Percentiles rank a stretch among this genome's conserved stretches.
Conservation (phyloP, 257 asterid species). For the Vinca minor region DNA sequence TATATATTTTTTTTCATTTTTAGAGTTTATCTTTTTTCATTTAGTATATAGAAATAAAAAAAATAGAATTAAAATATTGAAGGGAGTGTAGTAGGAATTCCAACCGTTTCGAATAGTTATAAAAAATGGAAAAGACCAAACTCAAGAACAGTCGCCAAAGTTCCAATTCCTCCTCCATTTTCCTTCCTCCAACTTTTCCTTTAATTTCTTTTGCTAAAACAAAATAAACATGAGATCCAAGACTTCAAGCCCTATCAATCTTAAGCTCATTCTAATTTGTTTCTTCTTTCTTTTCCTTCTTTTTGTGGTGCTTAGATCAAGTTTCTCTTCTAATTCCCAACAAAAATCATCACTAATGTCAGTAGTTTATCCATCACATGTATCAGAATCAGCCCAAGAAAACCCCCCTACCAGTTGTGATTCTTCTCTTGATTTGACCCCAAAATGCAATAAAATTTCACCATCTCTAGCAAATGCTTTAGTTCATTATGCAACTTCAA, state of each 20-base stretch:
- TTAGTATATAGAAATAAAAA: too few species aligned
- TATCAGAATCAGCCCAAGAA: conserved; percentile 6
- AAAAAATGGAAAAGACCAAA: neutral
- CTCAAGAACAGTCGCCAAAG: neutral
- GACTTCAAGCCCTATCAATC: conserved; percentile 28
- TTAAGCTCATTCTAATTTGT: conserved; percentile 38
- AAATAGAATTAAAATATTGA: too few species aligned
- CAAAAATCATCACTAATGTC: conserved; percentile 9
- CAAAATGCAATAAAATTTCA: too few species aligned
- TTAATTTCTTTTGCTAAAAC: neutral
- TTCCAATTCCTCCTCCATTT: neutral
- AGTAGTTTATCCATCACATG: conserved; percentile 12
- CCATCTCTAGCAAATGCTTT: too few species aligned
- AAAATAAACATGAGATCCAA: conserved; percentile 14
- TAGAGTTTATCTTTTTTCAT: too few species aligned
- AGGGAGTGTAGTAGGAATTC: too few species aligned
- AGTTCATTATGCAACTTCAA: too few species aligned
- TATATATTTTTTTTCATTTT: too few species aligned
- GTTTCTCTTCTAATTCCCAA: conserved; percentile 21
- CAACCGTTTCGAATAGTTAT: too few species aligned
- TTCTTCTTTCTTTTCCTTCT: conserved; percentile 39
- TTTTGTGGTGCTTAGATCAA: conserved; percentile 43
- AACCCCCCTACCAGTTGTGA: too few species aligned
- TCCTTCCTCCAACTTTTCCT: neutral
- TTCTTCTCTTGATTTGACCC: too few species aligned